Evolutionary conservation across 1,284 basidiomycete genomes (phyloP).

Genomic region (Malassezia pachydermatis): DNA sequence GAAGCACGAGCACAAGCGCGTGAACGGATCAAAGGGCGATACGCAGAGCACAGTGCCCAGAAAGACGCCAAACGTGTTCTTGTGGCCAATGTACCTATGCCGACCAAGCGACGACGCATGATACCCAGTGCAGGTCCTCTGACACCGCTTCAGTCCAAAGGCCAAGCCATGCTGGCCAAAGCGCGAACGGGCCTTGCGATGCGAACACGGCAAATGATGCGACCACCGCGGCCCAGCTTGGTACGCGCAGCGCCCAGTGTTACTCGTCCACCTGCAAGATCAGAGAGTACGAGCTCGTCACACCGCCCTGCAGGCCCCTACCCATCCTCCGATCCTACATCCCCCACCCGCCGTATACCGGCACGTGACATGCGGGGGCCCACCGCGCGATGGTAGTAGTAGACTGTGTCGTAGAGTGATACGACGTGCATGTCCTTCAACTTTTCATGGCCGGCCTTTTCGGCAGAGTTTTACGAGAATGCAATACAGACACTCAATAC

Average conservation of each 20-base stretch:
- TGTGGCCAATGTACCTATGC: slow-evolving; percentile 20
- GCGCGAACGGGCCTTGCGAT: slow-evolving; percentile 11
- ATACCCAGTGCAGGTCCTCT: background rate
- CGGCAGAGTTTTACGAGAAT: slow-evolving; percentile 53
- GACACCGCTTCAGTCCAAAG: slow-evolving; percentile 2
- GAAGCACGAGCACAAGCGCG: slow-evolving; percentile 27
- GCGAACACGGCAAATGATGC: slow-evolving; percentile 16
- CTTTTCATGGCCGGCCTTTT: slow-evolving; percentile 92
- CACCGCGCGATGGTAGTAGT: too few species aligned
- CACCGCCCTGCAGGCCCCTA: background rate
- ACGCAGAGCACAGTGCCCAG: slow-evolving; percentile 30
- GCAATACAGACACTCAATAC: slow-evolving; percentile 38
- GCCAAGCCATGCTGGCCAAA: slow-evolving; percentile 13
- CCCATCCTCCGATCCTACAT: too few species aligned
- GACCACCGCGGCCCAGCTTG: background rate
- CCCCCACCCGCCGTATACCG: background rate
- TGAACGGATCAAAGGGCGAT: slow-evolving; percentile 32
- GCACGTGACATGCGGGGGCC: background rate
- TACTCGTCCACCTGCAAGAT: background rate
- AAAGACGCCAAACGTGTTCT: slow-evolving; percentile 33
- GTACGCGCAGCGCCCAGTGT: background rate
- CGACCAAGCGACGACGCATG: background rate
- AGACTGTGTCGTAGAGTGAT: too few species aligned
- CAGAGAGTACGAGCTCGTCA: background rate
- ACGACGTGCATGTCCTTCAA: slow-evolving; percentile 73